Conservation (phyloP, 768 basidiomycete species). For the Lentinula sp. region DNA sequence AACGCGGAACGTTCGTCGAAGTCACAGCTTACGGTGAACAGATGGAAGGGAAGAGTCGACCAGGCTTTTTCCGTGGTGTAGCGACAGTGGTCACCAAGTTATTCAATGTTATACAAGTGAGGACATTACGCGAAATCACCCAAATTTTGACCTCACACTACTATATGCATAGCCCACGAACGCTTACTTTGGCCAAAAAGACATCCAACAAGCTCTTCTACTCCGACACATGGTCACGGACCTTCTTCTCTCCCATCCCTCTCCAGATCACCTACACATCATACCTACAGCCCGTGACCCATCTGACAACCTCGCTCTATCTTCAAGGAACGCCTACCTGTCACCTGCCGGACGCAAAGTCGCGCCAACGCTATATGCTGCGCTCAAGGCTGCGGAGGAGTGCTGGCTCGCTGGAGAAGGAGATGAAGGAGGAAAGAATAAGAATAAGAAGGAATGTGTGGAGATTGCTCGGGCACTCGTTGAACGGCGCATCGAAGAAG, state of each 20-base stretch:
- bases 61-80: conserved; percentile 92
- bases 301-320: conserved; percentile 69
- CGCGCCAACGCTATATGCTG: conserved; percentile 65
- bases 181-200: conserved; percentile 96
- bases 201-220: conserved; percentile 92
- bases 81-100: conserved; percentile 93
- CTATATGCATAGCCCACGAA: conserved; percentile 62
- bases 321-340: conserved; percentile 87
- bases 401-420: conserved; percentile 37
- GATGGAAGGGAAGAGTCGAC: conserved; percentile 87
- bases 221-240: conserved; percentile 75
- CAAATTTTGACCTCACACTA: background rate
- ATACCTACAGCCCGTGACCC: conserved; percentile 77
- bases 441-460: conserved; percentile 46
- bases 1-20: conserved; percentile 88
- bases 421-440: conserved; percentile 12
- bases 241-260: conserved; percentile 75
- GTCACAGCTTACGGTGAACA: conserved; percentile 87
- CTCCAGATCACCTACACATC: conserved; percentile 70
- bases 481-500: conserved; percentile 20
- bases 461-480: conserved; percentile 36
- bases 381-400: conserved; percentile 51
- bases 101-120: conserved; percentile 85
- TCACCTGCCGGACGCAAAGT: conserved; percentile 51
- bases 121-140: conserved; percentile 12